Evolutionary conservation across 2,329 filamentous ascomycete genomes (phyloP).

Genomic region (Dothideomycetes sp.): DNA sequence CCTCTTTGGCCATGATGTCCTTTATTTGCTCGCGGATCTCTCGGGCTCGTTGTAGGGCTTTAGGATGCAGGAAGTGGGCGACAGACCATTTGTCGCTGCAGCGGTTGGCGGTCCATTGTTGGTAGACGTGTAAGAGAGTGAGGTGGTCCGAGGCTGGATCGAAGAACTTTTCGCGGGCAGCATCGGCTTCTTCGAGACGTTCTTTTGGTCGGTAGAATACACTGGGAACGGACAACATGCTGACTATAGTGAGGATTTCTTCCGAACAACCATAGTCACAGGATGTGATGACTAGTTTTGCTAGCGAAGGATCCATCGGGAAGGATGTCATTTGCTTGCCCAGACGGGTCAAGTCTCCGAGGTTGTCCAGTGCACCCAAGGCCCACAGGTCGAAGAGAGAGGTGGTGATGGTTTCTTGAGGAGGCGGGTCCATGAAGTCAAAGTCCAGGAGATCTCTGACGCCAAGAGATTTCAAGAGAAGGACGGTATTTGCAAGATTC

Average conservation of each 20-base stretch:
- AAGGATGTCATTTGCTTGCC: slow-evolving; percentile 93
- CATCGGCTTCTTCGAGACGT: slow-evolving; percentile 89
- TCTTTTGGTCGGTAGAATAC: slow-evolving; percentile 97
- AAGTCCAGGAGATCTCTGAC: slow-evolving; percentile 93
- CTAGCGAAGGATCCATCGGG: slow-evolving; percentile 92
- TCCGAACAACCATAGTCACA: slow-evolving; percentile 79
- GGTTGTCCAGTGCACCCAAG: slow-evolving; percentile 81
- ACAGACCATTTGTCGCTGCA: slow-evolving; percentile 86
- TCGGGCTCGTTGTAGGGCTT: slow-evolving; percentile 79
- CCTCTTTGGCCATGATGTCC: slow-evolving; percentile 90
- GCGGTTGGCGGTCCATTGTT: slow-evolving; percentile 87
- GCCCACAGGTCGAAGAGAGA: slow-evolving; percentile 98
- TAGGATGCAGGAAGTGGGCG: slow-evolving; percentile 90
- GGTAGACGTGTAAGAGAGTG: slow-evolving; percentile 90
- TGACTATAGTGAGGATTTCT: slow-evolving; percentile 96
- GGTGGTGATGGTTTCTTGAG: slow-evolving; percentile 94
- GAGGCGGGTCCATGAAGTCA: slow-evolving; percentile 97
- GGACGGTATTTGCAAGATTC: slow-evolving; percentile 87
- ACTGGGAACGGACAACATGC: slow-evolving; percentile 91
- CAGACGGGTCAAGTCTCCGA: slow-evolving; percentile 79
- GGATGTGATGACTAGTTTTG: slow-evolving; percentile 87
- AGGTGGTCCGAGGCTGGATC: slow-evolving; percentile 95
- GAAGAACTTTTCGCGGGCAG: slow-evolving; percentile 94
- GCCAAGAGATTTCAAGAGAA: slow-evolving; percentile 86
- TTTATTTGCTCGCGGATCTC: slow-evolving; percentile 89